Percentiles rank a stretch among this genome's conserved stretches.
Evolutionary conservation across 176 grass and related monocot genomes (phyloP).

Genomic region (Hsuehochloa calcarea): DNA sequence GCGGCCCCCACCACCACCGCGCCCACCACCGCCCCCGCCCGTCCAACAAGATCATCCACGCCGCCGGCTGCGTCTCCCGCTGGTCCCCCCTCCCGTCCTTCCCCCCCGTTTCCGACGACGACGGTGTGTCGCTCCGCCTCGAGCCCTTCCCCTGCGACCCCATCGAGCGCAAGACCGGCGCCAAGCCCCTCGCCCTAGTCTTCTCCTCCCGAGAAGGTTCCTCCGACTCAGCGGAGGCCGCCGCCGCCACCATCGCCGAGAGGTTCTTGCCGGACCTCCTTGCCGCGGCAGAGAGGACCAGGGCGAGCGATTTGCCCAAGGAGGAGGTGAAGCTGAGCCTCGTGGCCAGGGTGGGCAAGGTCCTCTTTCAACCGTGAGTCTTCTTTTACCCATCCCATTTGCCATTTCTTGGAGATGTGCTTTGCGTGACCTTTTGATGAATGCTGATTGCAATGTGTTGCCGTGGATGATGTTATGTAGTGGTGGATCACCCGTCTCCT

Average conservation of each 20-base stretch:
- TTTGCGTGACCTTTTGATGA: background rate
- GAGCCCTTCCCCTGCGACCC: conserved; percentile 32
- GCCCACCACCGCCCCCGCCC: background rate
- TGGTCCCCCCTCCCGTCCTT: conserved; percentile 31
- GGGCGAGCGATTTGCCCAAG: background rate
- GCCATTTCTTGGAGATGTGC: conserved; percentile 1
- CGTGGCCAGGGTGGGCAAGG: conserved; percentile 39
- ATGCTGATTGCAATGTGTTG: background rate
- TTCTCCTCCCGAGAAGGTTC: background rate
- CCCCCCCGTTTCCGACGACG: background rate
- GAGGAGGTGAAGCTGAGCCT: conserved; percentile 29
- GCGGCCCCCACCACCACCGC: conserved; percentile 1
- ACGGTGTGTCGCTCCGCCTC: background rate
- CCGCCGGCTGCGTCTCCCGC: conserved; percentile 36
- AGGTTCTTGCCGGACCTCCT: conserved; percentile 36
- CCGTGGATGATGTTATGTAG: conserved; percentile 7
- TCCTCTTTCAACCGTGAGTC: conserved; percentile 42
- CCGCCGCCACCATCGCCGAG: conserved; percentile 1
- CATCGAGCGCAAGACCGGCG: conserved; percentile 39
- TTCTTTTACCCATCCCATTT: background rate
- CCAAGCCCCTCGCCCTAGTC: conserved; percentile 39
- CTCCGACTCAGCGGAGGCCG: background rate
- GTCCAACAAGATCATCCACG: conserved; percentile 37
- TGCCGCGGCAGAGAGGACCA: conserved; percentile 25
- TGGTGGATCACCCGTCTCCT: background rate